Percentiles rank a stretch among this genome's conserved stretches.
phyloP scores from a whole-genome alignment of 768 basidiomycete genomes.

The Holtermanniella nyarrowii region DNA sequence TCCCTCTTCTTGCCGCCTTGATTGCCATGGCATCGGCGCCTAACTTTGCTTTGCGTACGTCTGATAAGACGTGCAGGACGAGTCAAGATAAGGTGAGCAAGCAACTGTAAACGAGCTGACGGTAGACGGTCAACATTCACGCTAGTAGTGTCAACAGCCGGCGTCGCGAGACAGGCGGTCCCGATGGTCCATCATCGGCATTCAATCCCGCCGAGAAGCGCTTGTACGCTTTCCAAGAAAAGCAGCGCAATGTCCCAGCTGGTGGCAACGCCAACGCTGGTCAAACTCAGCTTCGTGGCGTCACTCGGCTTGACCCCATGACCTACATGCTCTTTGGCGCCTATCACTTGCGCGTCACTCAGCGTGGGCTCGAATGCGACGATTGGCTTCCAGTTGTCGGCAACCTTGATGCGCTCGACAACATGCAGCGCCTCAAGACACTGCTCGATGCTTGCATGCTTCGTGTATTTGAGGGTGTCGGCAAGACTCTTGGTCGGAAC shows the following conservation, averaged over 20 bases:
- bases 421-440: slow-evolving; percentile 67
- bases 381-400: slow-evolving; percentile 72
- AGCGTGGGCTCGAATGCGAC: slow-evolving; percentile 72
- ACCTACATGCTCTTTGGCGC: slow-evolving; percentile 87
- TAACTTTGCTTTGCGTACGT: slow-evolving; percentile 72
- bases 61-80: slow-evolving; percentile 57
- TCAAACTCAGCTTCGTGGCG: slow-evolving; percentile 64
- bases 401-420: slow-evolving; percentile 61
- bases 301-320: slow-evolving; percentile 76
- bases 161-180: slow-evolving; percentile 46
- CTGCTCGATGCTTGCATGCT: slow-evolving; percentile 75
- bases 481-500: slow-evolving; percentile 14
- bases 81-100: slow-evolving; percentile 63
- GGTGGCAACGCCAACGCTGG: slow-evolving; percentile 44
- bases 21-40: slow-evolving; percentile 80
- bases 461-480: slow-evolving; percentile 82
- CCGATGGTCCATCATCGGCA: slow-evolving; percentile 23
- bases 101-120: background rate
- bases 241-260: slow-evolving; percentile 59
- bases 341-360: slow-evolving; percentile 58
- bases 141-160: slow-evolving; percentile 75
- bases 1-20: slow-evolving; percentile 68
- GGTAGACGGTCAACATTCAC: slow-evolving; percentile 65
- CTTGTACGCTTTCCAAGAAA: slow-evolving; percentile 71
- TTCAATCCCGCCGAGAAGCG: slow-evolving; percentile 53